Base-by-base conservation (phyloP, 1,284 basidiomycete species). In the Nidula niveotomentosa region DNA sequence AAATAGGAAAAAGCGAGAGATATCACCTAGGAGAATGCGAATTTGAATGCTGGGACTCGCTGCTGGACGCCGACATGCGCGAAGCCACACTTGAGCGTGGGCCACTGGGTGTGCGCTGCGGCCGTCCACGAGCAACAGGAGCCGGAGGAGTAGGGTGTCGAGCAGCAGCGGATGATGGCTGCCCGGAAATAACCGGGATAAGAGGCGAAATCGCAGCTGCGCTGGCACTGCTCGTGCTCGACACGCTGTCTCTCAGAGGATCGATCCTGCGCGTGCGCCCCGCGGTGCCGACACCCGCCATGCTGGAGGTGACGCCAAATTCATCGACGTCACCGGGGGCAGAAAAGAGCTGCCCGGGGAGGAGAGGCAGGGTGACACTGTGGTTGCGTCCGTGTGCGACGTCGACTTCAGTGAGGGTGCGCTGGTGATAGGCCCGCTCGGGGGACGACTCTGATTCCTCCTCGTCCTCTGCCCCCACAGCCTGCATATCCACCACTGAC, bases 281-380 rank as follows among this genome's bases (percentile, higher is more conserved):
- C 9, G 69, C 73, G 12, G 76, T 76, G 0, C 77, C 79, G 8
- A 80, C 60, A 1, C 78, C 78, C 4, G 71, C 72, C 78, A 80
- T 77, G 36, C 71, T 67, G 44, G 49, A 45, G 34, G 52, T 12
- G 12, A 41, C 49, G 36, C 69, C 68, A 48, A 70, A 68, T 54
- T 72, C 70, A 7, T 56, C 65, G 0, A 56, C 10, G 45, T n/a
- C 13, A 8, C 23, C 23, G 10, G 10, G 10, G n/a, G 45, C 3
- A 10, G 13, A 13, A 9, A n/a, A n/a, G 45, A 10, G 10, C 10
- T 47, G 45, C 23, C n/a, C 23, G n/a, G 45, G 45, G 45, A 47
- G 45, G 4, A 47, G 45, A 8, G 45, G 45, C n/a, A 47, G n/a
- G 10, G 45, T 30, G 45, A 47, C 23, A 18, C 45, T 47, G 10